Evolutionary conservation across 768 basidiomycete species (phyloP).

Genomic region (Boletus rubescentipes): DNA sequence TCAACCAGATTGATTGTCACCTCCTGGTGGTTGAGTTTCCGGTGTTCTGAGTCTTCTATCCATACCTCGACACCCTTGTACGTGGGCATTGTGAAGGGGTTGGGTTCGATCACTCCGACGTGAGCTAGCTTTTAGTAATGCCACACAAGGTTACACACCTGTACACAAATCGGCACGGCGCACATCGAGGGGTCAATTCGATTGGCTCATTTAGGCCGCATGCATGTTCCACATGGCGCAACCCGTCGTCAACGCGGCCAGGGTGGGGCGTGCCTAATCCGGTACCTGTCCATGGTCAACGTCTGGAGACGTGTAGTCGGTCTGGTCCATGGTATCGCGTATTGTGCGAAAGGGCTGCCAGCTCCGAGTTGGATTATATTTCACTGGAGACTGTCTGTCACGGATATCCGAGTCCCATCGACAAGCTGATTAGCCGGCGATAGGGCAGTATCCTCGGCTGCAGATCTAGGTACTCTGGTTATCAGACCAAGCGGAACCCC

Average conservation of each 20-base stretch:
- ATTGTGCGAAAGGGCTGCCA: no score
- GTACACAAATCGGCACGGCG: conserved; percentile 5
- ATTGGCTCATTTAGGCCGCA: background rate
- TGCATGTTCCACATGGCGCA: conserved; percentile 1
- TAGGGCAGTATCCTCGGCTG: background rate
- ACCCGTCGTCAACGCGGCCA: background rate
- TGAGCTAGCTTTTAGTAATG: background rate
- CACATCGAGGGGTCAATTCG: background rate
- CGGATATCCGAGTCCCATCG: background rate
- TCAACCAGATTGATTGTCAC: conserved; percentile 11
- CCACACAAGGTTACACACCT: background rate
- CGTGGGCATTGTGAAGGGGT: conserved; percentile 12
- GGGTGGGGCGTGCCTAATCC: background rate
- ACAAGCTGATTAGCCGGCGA: background rate
- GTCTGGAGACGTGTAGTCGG: no score
- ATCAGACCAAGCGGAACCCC: background rate
- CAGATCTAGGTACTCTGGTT: background rate
- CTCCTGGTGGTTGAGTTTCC: conserved; percentile 1
- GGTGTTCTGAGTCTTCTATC: conserved; percentile 15
- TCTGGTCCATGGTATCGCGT: background rate
- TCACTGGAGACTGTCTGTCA: background rate
- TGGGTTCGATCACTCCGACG: background rate
- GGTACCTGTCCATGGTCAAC: background rate
- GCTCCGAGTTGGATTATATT: no score
- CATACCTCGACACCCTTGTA: conserved; percentile 17